Evolutionary conservation across 106 monocot genomes (phyloP), one percentile per base, ranked within the genome.

Genomic region (Dioscorea alata): DNA sequence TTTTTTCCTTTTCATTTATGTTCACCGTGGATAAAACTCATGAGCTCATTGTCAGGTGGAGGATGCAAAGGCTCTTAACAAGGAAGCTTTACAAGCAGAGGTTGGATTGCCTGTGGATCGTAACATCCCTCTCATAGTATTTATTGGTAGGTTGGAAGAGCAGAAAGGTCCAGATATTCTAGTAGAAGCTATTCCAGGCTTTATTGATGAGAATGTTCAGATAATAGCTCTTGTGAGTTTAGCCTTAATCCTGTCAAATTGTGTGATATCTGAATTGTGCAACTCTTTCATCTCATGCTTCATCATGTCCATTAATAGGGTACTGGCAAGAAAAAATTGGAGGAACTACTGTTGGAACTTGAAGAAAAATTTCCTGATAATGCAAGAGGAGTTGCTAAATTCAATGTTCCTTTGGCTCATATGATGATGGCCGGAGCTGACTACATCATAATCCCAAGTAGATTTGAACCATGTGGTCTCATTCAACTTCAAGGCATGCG

Each of bases 81-180:
- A 97, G 69, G 96, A 97, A 77, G 88, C 84, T 57, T 69, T 97
- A 51, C 96, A 97, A 79, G 96, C 92, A 10, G 86, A 89, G 72
- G 89, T 83, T 48, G 92, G 96, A 14, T 78, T 97, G 61, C 96
- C 92, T 20, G 88, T 92, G 28, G 81, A 87, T 58, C 35, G 56
- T 34, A 59, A 78, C 18, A 82, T 86, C 15, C 91, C 89, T 31
- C 63, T 97, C 21, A 76, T 97, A 50, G 81, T 78, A 7, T 97
- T 97, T 76, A 82, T 97, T 49, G 96, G 96, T 59, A 84, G 96
- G 48, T 81, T 96, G 9, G 96, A 96, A 60, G 96, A 97, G 69
- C 96, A 97, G 80, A 97, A 97, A 74, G 96, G 96, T 24, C 87
- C 96, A 17, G 96, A 97, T 69, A 89, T 97, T 76, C 76, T 97